phyloP scores from a whole-genome alignment of 129 eudicot species.

The Rutidosis leptorrhynchoides region DNA sequence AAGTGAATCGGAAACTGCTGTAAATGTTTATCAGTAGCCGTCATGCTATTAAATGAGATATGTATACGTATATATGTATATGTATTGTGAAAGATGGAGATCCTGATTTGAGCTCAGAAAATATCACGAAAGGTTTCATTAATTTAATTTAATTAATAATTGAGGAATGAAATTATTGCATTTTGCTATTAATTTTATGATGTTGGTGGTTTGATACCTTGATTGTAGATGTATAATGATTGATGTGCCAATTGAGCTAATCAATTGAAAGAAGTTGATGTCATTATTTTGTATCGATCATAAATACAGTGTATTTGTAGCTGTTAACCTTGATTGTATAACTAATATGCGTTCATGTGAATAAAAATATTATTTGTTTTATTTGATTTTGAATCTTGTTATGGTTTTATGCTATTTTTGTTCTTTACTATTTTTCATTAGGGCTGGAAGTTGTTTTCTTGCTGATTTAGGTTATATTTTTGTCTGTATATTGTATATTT shows the following conservation, averaged over 20 bases:
- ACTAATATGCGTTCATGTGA: neutral
- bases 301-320: neutral
- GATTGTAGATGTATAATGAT: neutral
- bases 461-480: neutral
- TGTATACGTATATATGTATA: constrained; percentile 4
- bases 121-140: constrained; percentile 5
- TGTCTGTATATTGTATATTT: no score
- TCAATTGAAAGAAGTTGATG: neutral
- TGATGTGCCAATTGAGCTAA: neutral
- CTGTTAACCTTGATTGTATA: neutral
- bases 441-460: neutral
- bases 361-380: neutral
- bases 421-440: no score
- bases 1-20: constrained; percentile 66
- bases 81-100: neutral
- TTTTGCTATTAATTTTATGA: neutral
- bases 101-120: constrained; percentile 12
- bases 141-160: constrained; percentile 4
- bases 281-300: neutral
- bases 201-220: neutral
- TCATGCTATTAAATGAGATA: neutral
- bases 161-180: constrained; percentile 10
- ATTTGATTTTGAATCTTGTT: neutral
- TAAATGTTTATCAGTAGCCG: constrained; percentile 17
- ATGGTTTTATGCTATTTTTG: constrained; percentile 2